phyloP scores from a whole-genome alignment of 1,284 basidiomycete species.

The Violaceomyces palustris region DNA sequence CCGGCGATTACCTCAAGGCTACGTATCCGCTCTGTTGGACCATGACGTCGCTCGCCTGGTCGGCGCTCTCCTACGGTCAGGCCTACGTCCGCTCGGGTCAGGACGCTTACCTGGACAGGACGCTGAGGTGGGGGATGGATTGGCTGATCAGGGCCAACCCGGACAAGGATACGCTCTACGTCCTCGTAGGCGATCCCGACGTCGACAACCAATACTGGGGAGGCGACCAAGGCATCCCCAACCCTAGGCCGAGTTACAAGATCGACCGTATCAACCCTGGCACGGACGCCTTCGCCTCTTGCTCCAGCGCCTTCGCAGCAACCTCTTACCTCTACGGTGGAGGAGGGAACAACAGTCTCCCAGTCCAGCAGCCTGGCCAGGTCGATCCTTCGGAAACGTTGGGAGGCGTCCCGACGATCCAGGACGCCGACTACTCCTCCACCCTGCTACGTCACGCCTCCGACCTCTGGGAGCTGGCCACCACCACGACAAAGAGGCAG shows the following conservation, averaged over 20 bases:
- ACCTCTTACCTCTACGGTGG: slow-evolving; percentile 70
- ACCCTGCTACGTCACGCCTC: slow-evolving; percentile 69
- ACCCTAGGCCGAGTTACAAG: slow-evolving; percentile 67
- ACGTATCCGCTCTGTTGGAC: slow-evolving; percentile 62
- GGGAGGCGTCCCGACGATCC: slow-evolving; percentile 35
- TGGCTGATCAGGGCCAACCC: slow-evolving; percentile 90
- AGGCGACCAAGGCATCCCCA: slow-evolving; percentile 73
- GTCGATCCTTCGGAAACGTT: too few relatives aligned
- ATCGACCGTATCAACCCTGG: slow-evolving; percentile 74
- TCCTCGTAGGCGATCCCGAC: slow-evolving; percentile 68
- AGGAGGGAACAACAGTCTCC: too few relatives aligned
- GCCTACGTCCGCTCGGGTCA: slow-evolving; percentile 78
- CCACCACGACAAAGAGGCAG: slow-evolving; percentile 54
- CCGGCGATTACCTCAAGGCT: slow-evolving; percentile 73
- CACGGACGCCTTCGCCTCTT: slow-evolving; percentile 77
- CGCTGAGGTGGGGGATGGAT: slow-evolving; percentile 73
- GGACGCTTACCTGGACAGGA: slow-evolving; percentile 76
- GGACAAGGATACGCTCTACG: slow-evolving; percentile 66
- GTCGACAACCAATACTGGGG: slow-evolving; percentile 80
- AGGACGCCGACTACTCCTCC: slow-evolving; percentile 67
- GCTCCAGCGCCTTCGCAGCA: slow-evolving; percentile 78
- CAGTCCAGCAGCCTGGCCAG: too few relatives aligned
- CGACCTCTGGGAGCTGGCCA: slow-evolving; percentile 68
- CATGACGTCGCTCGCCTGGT: slow-evolving; percentile 79
- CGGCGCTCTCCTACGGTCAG: slow-evolving; percentile 72